Evolutionary conservation across 208 protist genomes (phyloP).

Genomic region (Leptomonas seymouri): DNA sequence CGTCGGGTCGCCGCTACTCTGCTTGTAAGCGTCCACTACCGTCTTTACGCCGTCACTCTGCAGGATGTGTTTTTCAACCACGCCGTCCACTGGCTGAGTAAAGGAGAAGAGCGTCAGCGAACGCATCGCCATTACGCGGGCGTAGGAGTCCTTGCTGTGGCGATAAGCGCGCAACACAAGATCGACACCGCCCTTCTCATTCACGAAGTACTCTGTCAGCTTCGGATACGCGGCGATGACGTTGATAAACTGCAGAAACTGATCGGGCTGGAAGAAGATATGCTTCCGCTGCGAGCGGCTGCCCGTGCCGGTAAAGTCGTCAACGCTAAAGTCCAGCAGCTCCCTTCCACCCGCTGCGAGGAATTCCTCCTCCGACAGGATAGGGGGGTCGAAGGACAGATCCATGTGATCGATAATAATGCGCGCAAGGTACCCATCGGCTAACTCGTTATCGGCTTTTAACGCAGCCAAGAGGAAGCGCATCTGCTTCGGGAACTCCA

Average conservation of each 20-base stretch:
- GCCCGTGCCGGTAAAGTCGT: constrained; percentile 77
- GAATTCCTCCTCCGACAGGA: constrained; percentile 68
- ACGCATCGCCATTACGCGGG: constrained; percentile 77
- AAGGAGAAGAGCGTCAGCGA: constrained; percentile 83
- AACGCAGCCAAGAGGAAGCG: constrained; percentile 86
- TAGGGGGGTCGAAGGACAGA: constrained; percentile 80
- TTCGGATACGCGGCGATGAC: constrained; percentile 70
- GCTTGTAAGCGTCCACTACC: constrained; percentile 80
- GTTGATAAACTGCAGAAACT: constrained; percentile 88
- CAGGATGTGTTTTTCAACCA: constrained; percentile 76
- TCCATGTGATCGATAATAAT: constrained; percentile 89
- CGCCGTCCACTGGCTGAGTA: constrained; percentile 78
- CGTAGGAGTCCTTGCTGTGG: constrained; percentile 73
- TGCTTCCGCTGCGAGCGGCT: constrained; percentile 61
- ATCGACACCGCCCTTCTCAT: constrained; percentile 70
- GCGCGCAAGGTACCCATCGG: constrained; percentile 88
- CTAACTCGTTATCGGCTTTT: constrained; percentile 87
- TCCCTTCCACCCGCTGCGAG: constrained; percentile 63
- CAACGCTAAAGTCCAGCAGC: constrained; percentile 79
- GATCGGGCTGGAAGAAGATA: constrained; percentile 87
- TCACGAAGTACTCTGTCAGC: constrained; percentile 77
- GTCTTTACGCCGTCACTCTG: constrained; percentile 71
- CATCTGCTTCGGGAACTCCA: constrained; percentile 90
- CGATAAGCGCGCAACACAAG: constrained; percentile 72
- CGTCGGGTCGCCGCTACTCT: constrained; percentile 83